phyloP scores from a whole-genome alignment of 192 early-diverging fungal genomes.

The Spizellomyces sp. region DNA sequence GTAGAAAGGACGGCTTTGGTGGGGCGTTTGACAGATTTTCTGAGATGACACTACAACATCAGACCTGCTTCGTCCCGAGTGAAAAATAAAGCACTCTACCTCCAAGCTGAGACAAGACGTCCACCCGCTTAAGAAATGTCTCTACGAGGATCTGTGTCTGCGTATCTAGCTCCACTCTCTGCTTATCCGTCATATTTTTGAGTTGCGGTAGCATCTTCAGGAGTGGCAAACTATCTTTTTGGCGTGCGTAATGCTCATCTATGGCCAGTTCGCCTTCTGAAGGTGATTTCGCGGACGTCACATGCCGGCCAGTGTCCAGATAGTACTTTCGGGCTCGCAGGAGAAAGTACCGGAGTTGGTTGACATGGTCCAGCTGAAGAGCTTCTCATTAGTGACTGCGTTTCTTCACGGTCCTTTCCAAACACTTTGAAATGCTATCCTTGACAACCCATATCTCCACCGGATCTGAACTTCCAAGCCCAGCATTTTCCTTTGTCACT shows the following conservation, averaged over 20 bases:
- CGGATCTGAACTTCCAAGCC: too few species aligned
- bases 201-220: constrained; percentile 20
- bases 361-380: constrained; percentile 22
- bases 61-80: not conserved
- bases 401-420: not conserved
- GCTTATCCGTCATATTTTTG: constrained; percentile 12
- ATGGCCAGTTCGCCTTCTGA: not conserved
- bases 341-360: constrained; percentile 27
- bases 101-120: not conserved
- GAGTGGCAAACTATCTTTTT: not conserved
- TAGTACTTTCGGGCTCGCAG: constrained; percentile 16
- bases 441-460: too few species aligned
- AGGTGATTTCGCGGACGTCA: not conserved
- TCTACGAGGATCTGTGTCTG: constrained; percentile 17
- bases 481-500: too few species aligned
- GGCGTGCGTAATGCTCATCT: not conserved
- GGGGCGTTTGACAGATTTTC: constrained; percentile 1
- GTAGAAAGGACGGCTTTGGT: not conserved
- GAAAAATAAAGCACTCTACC: not conserved
- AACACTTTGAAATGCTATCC: not conserved
- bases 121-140: constrained; percentile 8
- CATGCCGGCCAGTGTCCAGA: constrained; percentile 20
- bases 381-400: not conserved
- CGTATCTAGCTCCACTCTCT: constrained; percentile 28
- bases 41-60: not conserved